Conservation (phyloP, 208 protist species). For the Leishmania turanica region DNA sequence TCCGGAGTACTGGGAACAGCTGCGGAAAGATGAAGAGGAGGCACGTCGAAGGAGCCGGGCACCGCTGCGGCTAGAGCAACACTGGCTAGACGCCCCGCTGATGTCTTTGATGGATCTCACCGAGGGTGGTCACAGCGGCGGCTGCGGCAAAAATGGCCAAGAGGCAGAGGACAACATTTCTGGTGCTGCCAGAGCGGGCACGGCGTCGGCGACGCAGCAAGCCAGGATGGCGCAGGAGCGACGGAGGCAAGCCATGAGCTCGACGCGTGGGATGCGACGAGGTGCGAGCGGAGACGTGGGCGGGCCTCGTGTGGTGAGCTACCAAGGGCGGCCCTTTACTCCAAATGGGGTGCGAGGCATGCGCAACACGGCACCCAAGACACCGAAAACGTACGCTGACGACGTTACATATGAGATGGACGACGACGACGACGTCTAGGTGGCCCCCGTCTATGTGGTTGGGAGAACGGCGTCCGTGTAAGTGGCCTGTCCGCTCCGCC, state of each 20-base stretch:
- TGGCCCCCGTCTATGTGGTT: neutral
- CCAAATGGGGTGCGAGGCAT: conserved; percentile 41
- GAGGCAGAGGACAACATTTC: neutral
- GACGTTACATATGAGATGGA: conserved; percentile 30
- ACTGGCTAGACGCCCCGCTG: conserved; percentile 25
- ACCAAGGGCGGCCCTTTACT: conserved; percentile 56
- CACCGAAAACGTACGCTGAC: conserved; percentile 18
- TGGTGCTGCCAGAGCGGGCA: neutral
- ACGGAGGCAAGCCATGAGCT: neutral
- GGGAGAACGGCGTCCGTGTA: neutral
- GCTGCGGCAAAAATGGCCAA: neutral
- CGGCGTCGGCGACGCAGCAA: neutral
- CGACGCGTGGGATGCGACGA: neutral
- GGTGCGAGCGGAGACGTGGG: neutral
- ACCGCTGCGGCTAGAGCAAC: conserved; percentile 26
- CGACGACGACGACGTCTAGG: conserved; percentile 19
- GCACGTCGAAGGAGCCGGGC: conserved; percentile 8
- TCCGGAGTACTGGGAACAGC: conserved; percentile 40
- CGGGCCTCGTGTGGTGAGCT: conserved; percentile 38
- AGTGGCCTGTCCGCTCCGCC: neutral
- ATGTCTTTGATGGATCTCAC: neutral
- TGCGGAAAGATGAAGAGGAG: conserved; percentile 32
- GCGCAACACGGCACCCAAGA: conserved; percentile 16
- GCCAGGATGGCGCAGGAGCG: conserved; percentile 10
- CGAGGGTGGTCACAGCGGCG: neutral